Percentiles rank a stretch among this genome's conserved stretches.
phyloP scores from a whole-genome alignment of 352 stramenopile genomes.

The Phytophthora sp. region DNA sequence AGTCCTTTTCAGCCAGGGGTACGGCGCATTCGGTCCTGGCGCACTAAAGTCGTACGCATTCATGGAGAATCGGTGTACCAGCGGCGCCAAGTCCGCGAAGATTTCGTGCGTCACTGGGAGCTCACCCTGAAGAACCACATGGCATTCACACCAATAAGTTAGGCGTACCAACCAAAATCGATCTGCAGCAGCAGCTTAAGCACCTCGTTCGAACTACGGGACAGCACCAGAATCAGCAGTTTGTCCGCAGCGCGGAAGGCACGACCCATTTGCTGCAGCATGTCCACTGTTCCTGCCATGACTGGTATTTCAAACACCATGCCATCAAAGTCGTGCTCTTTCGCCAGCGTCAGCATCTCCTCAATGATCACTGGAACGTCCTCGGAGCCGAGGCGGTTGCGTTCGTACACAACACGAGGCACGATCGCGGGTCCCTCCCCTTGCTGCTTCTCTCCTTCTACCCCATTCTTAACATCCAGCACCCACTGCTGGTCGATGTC shows the following conservation, averaged over 20 bases:
- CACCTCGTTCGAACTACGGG: constrained; percentile 61
- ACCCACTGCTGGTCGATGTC: constrained; percentile 77
- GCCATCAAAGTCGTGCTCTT: constrained; percentile 63
- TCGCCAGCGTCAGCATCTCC: constrained; percentile 46
- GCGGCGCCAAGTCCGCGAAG: constrained; percentile 55
- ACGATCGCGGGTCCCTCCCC: constrained; percentile 55
- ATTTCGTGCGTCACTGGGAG: constrained; percentile 62
- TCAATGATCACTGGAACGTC: constrained; percentile 67
- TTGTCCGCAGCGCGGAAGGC: constrained; percentile 55
- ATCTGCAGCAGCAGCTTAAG: background rate
- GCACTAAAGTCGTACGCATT: constrained; percentile 81
- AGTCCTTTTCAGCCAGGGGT: constrained; percentile 69
- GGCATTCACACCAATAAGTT: background rate
- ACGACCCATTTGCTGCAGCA: constrained; percentile 62
- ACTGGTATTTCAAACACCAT: constrained; percentile 84
- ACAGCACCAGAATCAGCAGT: constrained; percentile 71
- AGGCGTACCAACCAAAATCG: background rate
- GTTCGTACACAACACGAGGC: constrained; percentile 82
- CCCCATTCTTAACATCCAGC: constrained; percentile 42
- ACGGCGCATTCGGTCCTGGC: constrained; percentile 71
- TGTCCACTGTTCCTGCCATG: constrained; percentile 57
- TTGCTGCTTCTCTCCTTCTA: constrained; percentile 1
- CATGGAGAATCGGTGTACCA: constrained; percentile 83
- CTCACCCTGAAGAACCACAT: constrained; percentile 41
- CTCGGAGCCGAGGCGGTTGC: constrained; percentile 54